Evolutionary conservation across 2,329 filamentous ascomycete species (phyloP), one percentile per base, ranked within the genome.

Genomic region (Exophiala aquamarina): DNA sequence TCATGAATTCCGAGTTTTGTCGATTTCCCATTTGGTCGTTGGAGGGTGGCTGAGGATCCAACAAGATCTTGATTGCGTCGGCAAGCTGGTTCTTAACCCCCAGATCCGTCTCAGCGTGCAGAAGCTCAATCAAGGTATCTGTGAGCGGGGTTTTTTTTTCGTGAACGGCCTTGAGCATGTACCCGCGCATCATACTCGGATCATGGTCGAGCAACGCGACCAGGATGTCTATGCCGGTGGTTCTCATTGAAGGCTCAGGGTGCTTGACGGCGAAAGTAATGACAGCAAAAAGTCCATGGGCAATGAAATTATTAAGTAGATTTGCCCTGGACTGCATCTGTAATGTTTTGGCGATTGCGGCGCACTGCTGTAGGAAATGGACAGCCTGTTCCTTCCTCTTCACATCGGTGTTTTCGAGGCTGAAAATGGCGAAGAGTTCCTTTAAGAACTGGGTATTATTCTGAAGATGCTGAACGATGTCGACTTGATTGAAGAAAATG

Each of bases 401-500:
- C 42, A 79, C 73, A 40, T 87, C 82, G 42, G 68, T 65, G 50
- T 83, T 81, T 18, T 82, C 74, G 0, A 82, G 73, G 15, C 77
- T 80, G 62, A 97, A 96, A 53, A 97, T 89, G 44, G 80, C 79
- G 65, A 97, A 98, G 3, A 97, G 77, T 53, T 96, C 89, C 57
- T 83, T 84, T 20, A 97, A 72, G 61, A 95, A 96, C 2, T 71
- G 70, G 1, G 74, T 74, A 60, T 95, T 95, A 19, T 77, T 78
- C 67, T 96, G 91, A n/a, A 98, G 77, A 68, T 97, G 89, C 63
- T 92, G 88, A 40, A 98, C 86, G 63, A 98, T 96, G 63, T 97
- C 93, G 60, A 97, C 91, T 71, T 98, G 93, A 71, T 97, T 93
- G 77, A 95, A 98, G 73, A 96, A 98, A 58, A 98, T 98, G 59